Evolutionary conservation across 176 grass and related monocot species (phyloP).

Genomic region (Zea luxurians): DNA sequence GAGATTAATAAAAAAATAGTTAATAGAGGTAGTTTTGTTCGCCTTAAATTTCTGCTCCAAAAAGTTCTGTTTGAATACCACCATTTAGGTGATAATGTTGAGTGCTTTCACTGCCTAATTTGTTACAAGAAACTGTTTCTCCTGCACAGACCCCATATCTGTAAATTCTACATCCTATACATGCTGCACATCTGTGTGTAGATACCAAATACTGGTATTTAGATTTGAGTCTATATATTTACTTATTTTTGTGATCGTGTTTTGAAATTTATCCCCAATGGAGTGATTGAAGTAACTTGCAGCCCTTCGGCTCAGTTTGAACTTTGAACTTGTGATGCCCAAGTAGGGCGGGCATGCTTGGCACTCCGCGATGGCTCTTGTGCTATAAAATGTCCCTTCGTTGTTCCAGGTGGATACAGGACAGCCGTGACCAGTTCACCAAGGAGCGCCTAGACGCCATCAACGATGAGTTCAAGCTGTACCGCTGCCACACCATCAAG

Average conservation of each 20-base stretch:
- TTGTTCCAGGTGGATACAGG: conserved; percentile 87
- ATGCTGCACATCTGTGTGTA: not conserved
- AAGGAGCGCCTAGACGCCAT: conserved; percentile 81
- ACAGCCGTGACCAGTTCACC: conserved; percentile 95
- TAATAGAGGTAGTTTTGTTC: not conserved
- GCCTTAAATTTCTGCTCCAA: not conserved
- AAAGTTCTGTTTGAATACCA: not conserved
- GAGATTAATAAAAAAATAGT: not conserved
- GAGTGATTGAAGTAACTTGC: not conserved
- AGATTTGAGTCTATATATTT: not conserved
- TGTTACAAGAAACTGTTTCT: not conserved
- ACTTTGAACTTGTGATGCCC: not conserved
- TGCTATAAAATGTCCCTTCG: conserved; percentile 9
- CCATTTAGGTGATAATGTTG: not conserved
- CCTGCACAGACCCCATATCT: not conserved
- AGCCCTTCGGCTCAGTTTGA: not conserved
- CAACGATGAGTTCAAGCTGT: conserved; percentile 98
- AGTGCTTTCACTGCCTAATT: not conserved
- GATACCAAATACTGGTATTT: not conserved
- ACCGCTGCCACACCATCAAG: conserved; percentile 95
- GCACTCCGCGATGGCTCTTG: not conserved
- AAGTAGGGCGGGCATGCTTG: not conserved
- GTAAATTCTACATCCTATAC: not conserved
- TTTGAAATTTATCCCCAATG: not conserved
- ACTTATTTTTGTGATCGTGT: not conserved